Base-by-base conservation (phyloP, 2,329 filamentous ascomycete species). In the Ceratocystis huliohia region DNA sequence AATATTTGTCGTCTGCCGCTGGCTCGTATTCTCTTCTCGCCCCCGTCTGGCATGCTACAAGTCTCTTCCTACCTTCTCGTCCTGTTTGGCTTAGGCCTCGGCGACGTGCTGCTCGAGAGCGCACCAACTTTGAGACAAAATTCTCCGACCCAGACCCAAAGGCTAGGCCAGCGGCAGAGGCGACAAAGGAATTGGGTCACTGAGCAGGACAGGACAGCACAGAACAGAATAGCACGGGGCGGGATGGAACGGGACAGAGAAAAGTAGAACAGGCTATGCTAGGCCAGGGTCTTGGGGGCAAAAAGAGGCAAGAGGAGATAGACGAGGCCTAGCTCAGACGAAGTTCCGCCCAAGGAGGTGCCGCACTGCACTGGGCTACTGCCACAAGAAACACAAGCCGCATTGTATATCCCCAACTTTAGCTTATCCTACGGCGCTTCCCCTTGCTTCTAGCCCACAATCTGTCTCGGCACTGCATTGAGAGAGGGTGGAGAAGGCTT, bases 101-200 rank as follows among this genome's bases (percentile, higher is more conserved):
- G 53, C 53, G 53, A 59, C 53, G 15, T 59, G 53, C 53, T 59
- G 53, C 53, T 33, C 5, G 53, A 13, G 53, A 59, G 53, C 53
- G 53, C 5, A 59, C 22, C 53, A 59, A 59, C 53, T 59, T 59
- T 59, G 28, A 59, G 53, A 59, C 53, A 59, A 59, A 59, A 37
- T 59, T 59, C 53, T 20, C 53, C 53, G 53, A 37, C 28, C 53
- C 53, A 33, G 53, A 59, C 53, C 53, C 53, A 59, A 33, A 33
- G 28, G 22, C 28, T 25, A 57, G 10, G 25, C 7, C 53, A 10
- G 20, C 20, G 50, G 22, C 50, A 30, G 53, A 59, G 28, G 25
- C 46, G n/a, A n/a, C 5, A 37, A 17, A 59, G 13, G 4, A 7
- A 56, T 41, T 13, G 10, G 37, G 37, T 41, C 37, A 13, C 37